Evolutionary conservation across 2,329 filamentous ascomycete species (phyloP).

Genomic region (Arthrobotrys conoides): DNA sequence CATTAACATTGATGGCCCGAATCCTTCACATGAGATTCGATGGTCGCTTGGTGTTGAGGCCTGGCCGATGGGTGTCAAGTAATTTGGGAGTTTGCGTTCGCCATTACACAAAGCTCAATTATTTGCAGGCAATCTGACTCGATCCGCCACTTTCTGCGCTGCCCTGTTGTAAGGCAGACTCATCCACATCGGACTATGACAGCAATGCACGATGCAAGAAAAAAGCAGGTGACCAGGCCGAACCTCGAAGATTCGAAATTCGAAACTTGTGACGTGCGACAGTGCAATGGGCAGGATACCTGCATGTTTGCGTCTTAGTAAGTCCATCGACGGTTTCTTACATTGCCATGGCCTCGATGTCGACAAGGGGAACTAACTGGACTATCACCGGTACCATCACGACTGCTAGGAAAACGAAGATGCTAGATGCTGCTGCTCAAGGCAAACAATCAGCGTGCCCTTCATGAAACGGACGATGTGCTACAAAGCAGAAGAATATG

Average conservation of each 20-base stretch:
- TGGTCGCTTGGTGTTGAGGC: slow-evolving; percentile 13
- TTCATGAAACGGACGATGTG: slow-evolving; percentile 30
- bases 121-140: slow-evolving; percentile 66
- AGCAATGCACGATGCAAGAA: slow-evolving; percentile 5
- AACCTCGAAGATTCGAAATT: slow-evolving; percentile 27
- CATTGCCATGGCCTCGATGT: slow-evolving; percentile 12
- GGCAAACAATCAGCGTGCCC: slow-evolving; percentile 29
- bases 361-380: slow-evolving; percentile 6
- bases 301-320: slow-evolving; percentile 23
- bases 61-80: background rate
- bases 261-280: slow-evolving; percentile 44
- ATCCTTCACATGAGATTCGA: slow-evolving; percentile 35
- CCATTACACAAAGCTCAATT: slow-evolving; percentile 64
- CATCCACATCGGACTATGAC: slow-evolving; percentile 31
- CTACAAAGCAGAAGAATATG: slow-evolving; percentile 24
- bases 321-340: slow-evolving; percentile 15
- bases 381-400: background rate
- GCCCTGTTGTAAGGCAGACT: slow-evolving; percentile 52
- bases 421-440: slow-evolving; percentile 19
- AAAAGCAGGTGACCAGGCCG: slow-evolving; percentile 38
- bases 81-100: slow-evolving; percentile 25
- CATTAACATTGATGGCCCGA: slow-evolving; percentile 9
- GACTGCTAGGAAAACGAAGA: background rate
- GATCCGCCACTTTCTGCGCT: slow-evolving; percentile 31
- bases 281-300: slow-evolving; percentile 29